Conservation (phyloP, 2,329 filamentous ascomycete genomes). For the Lecanicillium sp. region DNA sequence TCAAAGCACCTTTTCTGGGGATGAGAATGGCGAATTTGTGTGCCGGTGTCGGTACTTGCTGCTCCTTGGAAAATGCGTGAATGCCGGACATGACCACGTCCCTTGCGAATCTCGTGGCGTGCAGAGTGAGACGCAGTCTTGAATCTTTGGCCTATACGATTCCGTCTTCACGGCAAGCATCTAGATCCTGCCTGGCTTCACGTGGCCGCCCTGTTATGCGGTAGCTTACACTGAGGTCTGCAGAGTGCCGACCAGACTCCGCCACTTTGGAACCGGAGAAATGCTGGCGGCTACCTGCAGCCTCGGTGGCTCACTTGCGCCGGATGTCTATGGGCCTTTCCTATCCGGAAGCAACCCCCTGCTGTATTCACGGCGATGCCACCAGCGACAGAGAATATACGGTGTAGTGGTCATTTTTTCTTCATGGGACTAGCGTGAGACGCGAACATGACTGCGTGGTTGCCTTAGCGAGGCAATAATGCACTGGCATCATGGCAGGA, state of each 20-base stretch:
- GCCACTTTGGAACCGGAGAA: neutral
- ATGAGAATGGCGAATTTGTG: no score
- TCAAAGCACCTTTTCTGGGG: neutral
- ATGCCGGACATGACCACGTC: no score
- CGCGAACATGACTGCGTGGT: neutral
- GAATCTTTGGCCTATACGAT: neutral
- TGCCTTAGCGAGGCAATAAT: neutral
- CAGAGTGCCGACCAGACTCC: neutral
- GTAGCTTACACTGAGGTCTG: neutral
- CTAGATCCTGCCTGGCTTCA: neutral
- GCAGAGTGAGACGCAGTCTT: neutral
- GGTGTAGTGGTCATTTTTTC: slow-evolving; percentile 1
- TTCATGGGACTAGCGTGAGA: neutral
- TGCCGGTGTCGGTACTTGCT: no score
- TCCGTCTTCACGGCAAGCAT: neutral
- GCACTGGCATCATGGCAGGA: neutral
- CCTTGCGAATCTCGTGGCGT: no score
- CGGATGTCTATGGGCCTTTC: no score
- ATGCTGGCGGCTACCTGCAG: neutral
- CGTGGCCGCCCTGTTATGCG: slow-evolving; percentile 8
- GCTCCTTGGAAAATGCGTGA: no score
- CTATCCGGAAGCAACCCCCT: no score
- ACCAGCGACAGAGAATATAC: neutral
- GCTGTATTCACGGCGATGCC: no score
- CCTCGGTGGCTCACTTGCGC: neutral